Evolutionary conservation across 1,284 basidiomycete genomes (phyloP).

Genomic region (Ceratobasidium sp.): DNA sequence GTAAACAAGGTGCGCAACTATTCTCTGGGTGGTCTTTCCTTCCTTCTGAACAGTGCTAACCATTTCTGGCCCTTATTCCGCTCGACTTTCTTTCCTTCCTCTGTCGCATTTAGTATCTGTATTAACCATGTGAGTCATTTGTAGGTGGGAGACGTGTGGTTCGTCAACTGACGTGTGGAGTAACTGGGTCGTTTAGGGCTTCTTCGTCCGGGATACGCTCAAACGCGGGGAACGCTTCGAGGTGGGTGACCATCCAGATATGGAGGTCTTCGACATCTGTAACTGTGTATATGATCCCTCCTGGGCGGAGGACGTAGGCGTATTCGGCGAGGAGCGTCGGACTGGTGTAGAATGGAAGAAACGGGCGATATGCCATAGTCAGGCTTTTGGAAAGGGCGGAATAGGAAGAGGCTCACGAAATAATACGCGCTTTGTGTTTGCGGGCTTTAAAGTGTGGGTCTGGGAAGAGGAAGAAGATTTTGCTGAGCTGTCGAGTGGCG

Average conservation of each 20-base stretch:
- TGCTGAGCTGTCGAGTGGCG: conserved; percentile 67
- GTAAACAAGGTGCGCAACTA: neutral
- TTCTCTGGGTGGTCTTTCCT: conserved; percentile 24
- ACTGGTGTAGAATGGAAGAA: conserved; percentile 48
- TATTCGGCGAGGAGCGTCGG: conserved; percentile 93
- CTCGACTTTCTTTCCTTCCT: conserved; percentile 97
- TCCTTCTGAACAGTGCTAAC: conserved; percentile 80
- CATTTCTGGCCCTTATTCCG: conserved; percentile 92
- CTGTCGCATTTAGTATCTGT: conserved; percentile 88
- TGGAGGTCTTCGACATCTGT: conserved; percentile 97
- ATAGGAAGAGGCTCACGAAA: conserved; percentile 68
- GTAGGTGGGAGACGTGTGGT: no score
- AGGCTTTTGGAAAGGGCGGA: neutral
- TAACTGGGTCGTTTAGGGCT: conserved; percentile 68
- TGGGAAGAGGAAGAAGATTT: conserved; percentile 98
- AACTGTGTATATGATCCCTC: conserved; percentile 97
- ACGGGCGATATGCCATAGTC: neutral
- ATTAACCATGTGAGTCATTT: conserved; percentile 67
- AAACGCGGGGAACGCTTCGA: conserved; percentile 90
- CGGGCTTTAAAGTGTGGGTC: conserved; percentile 99
- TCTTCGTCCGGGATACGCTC: conserved; percentile 81
- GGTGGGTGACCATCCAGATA: conserved; percentile 94
- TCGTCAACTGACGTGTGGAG: conserved; percentile 46
- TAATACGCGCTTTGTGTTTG: conserved; percentile 97
- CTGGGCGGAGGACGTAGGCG: conserved; percentile 90